Percentiles rank a stretch among this genome's conserved stretches.
phyloP scores from a whole-genome alignment of 495 filamentous ascomycete species.

The Podospora appendiculata region DNA sequence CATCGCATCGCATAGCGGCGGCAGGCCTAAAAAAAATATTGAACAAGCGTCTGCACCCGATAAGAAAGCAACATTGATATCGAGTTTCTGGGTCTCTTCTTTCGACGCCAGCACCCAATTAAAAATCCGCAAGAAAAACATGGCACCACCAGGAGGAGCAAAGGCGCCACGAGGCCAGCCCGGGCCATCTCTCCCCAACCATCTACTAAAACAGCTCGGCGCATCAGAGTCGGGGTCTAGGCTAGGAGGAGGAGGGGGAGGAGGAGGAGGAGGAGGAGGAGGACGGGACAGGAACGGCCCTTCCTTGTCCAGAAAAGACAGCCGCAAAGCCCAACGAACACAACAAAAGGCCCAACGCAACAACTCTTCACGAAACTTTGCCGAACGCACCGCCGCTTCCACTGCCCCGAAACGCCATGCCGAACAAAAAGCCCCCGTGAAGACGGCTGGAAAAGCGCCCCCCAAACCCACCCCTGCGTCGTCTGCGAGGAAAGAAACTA shows the following conservation, averaged over 20 bases:
- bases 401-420: background rate
- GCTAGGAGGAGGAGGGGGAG: background rate
- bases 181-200: slow-evolving; percentile 11
- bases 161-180: background rate
- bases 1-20: too few relatives aligned
- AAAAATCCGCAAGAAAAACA: background rate
- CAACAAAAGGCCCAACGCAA: slow-evolving; percentile 28
- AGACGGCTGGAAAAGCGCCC: background rate
- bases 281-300: background rate
- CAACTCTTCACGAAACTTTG: slow-evolving; percentile 1
- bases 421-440: background rate
- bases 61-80: too few relatives aligned
- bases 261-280: background rate
- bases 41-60: too few relatives aligned
- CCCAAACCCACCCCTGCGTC: background rate
- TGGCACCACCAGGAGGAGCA: slow-evolving; percentile 7
- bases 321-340: slow-evolving; percentile 39
- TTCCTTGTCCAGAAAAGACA: slow-evolving; percentile 35
- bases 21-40: too few relatives aligned
- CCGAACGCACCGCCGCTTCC: slow-evolving; percentile 1
- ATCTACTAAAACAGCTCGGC: slow-evolving; percentile 22
- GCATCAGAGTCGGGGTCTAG: slow-evolving; percentile 1
- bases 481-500: slow-evolving; percentile 2
- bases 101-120: too few relatives aligned
- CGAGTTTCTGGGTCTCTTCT: background rate